Evolutionary conservation across 1,284 basidiomycete species (phyloP), one percentile per base, ranked within the genome.

Genomic region (Veloboletus limbatus): DNA sequence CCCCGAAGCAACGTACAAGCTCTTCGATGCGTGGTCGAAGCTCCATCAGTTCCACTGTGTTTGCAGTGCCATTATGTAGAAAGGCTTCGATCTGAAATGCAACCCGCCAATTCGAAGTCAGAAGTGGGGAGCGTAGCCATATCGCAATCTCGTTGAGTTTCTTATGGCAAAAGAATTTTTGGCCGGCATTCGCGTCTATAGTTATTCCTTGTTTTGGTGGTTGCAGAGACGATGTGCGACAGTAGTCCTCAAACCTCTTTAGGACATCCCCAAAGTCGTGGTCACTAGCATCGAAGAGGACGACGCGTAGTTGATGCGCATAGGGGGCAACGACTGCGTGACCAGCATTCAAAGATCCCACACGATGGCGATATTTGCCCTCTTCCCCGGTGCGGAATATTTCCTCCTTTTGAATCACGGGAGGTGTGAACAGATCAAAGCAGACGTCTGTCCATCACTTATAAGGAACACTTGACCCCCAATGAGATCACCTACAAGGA

Each of bases 31-130:
- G 59, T 2, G 67, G 65, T 13, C 73, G 57, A 31, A 87, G 67
- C 11, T 61, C 52, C n/a, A 68, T 57, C 3, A 85, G 46, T 38
- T 87, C 81, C 7, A 66, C 62, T 0, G 82, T 78, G 49, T 79
- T 77, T 30, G 87, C 65, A 8, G 77, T 62, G 0, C 76, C 74
- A 51, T 83, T 84, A 30, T 71, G 77, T 8, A 88, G 58, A 13
- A 88, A 67, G 0, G 78, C 74, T 58, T 85, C 85, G 27, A 88
- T 65, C 60, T 89, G 86, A 56, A 88, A 88, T 2, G 80, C 81
- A 34, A 86, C 71, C 4, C 70, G 60, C 81, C 84, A 87, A 14
- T 65, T 51, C 8, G 52, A 47, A 28, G 40, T n/a, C 28, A 65
- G 41, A 56, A 71, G 62, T 33, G 79, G 71, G 13, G 62, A 60